Percentiles rank a stretch among this genome's conserved stretches.
Conservation (phyloP, 2,329 filamentous ascomycete species). For the Aspergillus pseudoviridinutans region DNA sequence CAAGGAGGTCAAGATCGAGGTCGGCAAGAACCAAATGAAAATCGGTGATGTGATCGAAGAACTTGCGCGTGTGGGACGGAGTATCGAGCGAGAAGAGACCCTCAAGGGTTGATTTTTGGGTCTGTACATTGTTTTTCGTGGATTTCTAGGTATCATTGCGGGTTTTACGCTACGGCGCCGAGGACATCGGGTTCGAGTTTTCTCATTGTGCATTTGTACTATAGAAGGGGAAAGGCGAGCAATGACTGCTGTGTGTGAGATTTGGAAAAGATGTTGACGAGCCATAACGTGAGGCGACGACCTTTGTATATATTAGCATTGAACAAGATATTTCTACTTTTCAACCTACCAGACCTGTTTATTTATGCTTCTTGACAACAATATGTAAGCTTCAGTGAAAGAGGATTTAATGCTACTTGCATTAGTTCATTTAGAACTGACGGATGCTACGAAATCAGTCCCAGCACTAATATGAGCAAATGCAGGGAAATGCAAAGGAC, state of each 20-base stretch:
- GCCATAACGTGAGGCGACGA: conserved; percentile 9
- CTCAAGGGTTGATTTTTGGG: conserved; percentile 48
- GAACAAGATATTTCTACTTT: not conserved
- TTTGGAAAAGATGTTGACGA: not conserved
- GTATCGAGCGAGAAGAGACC: conserved; percentile 77
- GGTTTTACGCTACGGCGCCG: conserved; percentile 2
- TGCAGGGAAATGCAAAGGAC: not conserved
- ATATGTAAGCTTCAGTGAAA: not conserved
- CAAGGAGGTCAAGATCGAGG: conserved; percentile 79
- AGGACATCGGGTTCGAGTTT: conserved; percentile 2
- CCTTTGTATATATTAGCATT: conserved; percentile 6
- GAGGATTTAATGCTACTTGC: not conserved
- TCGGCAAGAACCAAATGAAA: conserved; percentile 70
- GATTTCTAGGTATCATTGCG: not conserved
- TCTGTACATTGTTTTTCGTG: not conserved
- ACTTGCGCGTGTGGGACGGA: conserved; percentile 82
- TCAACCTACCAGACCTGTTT: not conserved
- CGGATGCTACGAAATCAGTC: not conserved
- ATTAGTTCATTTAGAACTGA: not conserved
- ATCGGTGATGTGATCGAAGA: conserved; percentile 86
- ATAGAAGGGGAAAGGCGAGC: not conserved
- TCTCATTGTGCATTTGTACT: not conserved
- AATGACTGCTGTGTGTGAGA: not conserved
- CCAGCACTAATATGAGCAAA: not conserved
- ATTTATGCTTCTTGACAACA: not conserved